phyloP scores from a whole-genome alignment of 768 basidiomycete species.

The Lepiota subincarnata region DNA sequence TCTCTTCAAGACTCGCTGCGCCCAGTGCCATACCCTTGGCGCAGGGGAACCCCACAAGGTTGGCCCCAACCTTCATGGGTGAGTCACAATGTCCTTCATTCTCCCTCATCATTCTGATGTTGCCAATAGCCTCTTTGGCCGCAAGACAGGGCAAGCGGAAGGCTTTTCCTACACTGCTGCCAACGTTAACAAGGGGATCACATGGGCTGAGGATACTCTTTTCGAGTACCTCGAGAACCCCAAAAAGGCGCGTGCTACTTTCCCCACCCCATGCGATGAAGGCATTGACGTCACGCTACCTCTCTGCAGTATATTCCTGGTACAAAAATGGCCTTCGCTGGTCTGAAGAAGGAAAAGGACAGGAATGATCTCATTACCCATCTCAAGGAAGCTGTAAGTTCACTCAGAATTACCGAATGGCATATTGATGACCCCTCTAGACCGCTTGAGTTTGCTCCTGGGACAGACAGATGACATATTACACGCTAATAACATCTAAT shows the following conservation, averaged over 20 bases:
- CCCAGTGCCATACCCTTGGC: conserved; percentile 89
- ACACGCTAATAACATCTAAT: conserved; percentile 7
- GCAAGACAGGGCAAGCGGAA: conserved; percentile 80
- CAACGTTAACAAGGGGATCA: conserved; percentile 91
- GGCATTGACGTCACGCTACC: neutral
- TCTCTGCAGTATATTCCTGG: conserved; percentile 79
- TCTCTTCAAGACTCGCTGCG: conserved; percentile 95
- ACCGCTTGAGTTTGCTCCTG: conserved; percentile 18
- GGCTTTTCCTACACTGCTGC: conserved; percentile 92
- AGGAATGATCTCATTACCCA: conserved; percentile 89
- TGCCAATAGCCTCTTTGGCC: conserved; percentile 65
- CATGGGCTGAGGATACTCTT: conserved; percentile 83
- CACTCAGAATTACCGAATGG: conserved; percentile 8
- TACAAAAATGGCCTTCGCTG: conserved; percentile 98
- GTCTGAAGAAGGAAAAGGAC: conserved; percentile 98
- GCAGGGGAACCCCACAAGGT: conserved; percentile 81
- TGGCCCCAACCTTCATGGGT: conserved; percentile 95
- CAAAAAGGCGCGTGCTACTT: conserved; percentile 68
- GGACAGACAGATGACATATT: neutral
- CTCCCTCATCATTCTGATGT: conserved; percentile 3
- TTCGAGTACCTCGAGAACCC: conserved; percentile 97
- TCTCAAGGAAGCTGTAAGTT: conserved; percentile 70
- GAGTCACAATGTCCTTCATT: conserved; percentile 22
- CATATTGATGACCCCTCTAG: conserved; percentile 5
- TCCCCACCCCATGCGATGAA: neutral